phyloP scores from a whole-genome alignment of 2,329 filamentous ascomycete species.

The Pseudogymnoascus sp. region DNA sequence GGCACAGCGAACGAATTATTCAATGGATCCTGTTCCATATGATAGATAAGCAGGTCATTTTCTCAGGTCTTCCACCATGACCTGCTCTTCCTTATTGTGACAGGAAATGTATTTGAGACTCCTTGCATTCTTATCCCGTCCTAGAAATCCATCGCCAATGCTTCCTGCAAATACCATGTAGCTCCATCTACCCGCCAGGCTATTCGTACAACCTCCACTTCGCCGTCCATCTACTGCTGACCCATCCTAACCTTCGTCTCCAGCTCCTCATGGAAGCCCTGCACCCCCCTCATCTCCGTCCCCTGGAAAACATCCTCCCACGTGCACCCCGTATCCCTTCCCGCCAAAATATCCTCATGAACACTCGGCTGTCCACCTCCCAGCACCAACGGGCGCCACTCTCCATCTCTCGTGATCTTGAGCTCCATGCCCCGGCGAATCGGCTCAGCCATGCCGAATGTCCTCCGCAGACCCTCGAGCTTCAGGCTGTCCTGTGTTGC shows the following conservation, averaged over 20 bases:
- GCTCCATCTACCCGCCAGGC: not conserved
- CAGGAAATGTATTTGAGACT: not conserved
- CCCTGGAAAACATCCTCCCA: slow-evolving; percentile 95
- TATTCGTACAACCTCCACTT: slow-evolving; percentile 3
- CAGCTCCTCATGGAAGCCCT: slow-evolving; percentile 84
- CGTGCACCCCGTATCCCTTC: slow-evolving; percentile 64
- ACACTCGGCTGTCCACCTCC: slow-evolving; percentile 49
- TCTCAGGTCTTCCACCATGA: not conserved
- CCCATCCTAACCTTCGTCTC: slow-evolving; percentile 80
- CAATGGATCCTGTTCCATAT: not conserved
- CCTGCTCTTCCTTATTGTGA: not conserved
- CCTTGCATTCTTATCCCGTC: not conserved
- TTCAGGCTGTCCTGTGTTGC: slow-evolving; percentile 78
- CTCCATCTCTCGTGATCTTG: slow-evolving; percentile 71
- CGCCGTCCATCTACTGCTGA: not conserved
- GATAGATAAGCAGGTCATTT: not conserved
- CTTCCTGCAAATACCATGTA: slow-evolving; percentile 1
- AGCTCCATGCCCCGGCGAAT: slow-evolving; percentile 91
- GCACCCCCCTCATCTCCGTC: slow-evolving; percentile 60
- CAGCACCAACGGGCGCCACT: slow-evolving; percentile 69
- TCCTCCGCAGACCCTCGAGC: slow-evolving; percentile 78
- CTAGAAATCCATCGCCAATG: not conserved
- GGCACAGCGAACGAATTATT: not conserved
- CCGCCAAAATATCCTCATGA: slow-evolving; percentile 82
- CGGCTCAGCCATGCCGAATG: slow-evolving; percentile 88